Percentiles rank a stretch among this genome's conserved stretches.
These are phyloP conservation scores for Eucalyptus curtisii DNA, from an alignment of 345 rosid genomes.

Conservation along the genomic window DNA sequence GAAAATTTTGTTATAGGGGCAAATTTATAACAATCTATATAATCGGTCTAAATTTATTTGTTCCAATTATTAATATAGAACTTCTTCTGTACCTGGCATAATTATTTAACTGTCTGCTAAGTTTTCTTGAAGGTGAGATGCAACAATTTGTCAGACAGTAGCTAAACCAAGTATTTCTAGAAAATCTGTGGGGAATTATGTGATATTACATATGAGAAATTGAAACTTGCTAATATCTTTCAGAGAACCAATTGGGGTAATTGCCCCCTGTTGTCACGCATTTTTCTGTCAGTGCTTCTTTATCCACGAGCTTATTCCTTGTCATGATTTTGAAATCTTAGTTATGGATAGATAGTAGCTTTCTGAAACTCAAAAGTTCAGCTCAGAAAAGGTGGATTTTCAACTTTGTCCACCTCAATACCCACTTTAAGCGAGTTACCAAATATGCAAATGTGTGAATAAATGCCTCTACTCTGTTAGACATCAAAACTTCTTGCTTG, in stretches of 20 bases:
- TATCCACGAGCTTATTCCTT: not conserved
- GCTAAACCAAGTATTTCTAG: not conserved
- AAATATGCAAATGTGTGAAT: not conserved
- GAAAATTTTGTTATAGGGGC: not conserved
- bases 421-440: not conserved
- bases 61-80: not conserved
- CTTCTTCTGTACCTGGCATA: not conserved
- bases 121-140: not conserved
- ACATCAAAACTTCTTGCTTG: not conserved
- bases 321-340: not conserved
- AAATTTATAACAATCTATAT: not conserved
- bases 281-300: not conserved
- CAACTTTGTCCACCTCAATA: not conserved
- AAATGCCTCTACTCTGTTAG: not conserved
- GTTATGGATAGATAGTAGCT: not conserved
- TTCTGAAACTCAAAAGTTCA: not conserved
- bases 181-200: not conserved
- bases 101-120: not conserved
- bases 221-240: not conserved
- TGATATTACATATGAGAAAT: not conserved
- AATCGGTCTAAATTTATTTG: not conserved
- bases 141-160: not conserved
- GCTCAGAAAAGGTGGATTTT: not conserved
- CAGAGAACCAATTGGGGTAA: not conserved
- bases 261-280: not conserved